Evolutionary conservation across 2,329 filamentous ascomycete species (phyloP), one percentile per base, ranked within the genome.

Genomic region (Xylaria sp.): DNA sequence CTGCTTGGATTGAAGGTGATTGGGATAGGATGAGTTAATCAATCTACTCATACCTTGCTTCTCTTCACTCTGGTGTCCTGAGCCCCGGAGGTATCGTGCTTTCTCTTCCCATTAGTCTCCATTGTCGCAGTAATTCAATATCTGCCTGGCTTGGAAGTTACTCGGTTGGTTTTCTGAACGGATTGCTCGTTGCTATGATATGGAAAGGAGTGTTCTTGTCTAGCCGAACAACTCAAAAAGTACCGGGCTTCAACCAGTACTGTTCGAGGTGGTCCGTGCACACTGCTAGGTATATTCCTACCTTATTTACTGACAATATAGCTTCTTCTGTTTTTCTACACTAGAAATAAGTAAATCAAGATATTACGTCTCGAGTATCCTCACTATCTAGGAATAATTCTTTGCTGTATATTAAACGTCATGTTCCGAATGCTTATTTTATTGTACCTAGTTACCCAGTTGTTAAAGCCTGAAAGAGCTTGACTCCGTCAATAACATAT

Each of bases 21-120:
- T 42, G 39, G n/a, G 39, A 38, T 10, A 25, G 15, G 31, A 51
- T n/a, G n/a, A n/a, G n/a, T n/a, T 50, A 6, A 39, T 22, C 2
- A 39, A 39, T 50, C 25, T 25, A n/a, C 13, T 42, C 71, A 39
- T 69, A 77, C 78, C 73, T 81, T 81, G 72, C 79, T 81, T 71
- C 75, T 79, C 68, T 81, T 79, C 31, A 70, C 29, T 49, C 69
- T 71, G 47, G 70, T 71, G n/a, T 65, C 71, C 15, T 73, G 61
- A 20, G 69, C 49, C 20, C 69, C 73, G n/a, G 72, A 60, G 5
- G 76, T 74, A 10, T 74, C 74, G 5, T 71, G 71, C 64, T 81
- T 81, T 67, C 79, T 73, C 66, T 82, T 82, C 20, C 67, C 67
- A 29, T 73, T 73, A 5, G 74, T 70, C n/a, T 73, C 71, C 79